Percentiles rank a stretch among this genome's conserved stretches.
Evolutionary conservation across 371 early-diverging fungal species (phyloP).

Genomic region (Fennellomyces sp.): DNA sequence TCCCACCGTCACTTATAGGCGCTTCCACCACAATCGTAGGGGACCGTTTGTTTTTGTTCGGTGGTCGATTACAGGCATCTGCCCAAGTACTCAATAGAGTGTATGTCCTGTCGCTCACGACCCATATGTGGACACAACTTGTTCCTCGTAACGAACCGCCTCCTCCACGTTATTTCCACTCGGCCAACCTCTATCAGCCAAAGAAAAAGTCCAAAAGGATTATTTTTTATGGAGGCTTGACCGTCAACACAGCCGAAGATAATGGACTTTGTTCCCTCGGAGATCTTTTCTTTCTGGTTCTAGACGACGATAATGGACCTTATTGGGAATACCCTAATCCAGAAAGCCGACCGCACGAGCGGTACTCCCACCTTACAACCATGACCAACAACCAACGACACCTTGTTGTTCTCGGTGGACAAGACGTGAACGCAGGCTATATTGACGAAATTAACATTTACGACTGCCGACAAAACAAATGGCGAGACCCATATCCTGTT

Average conservation of each 20-base stretch:
- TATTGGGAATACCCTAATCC: conserved; percentile 55
- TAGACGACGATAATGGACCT: conserved; percentile 12
- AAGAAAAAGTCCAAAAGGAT: conserved; percentile 22
- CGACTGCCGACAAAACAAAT: conserved; percentile 53
- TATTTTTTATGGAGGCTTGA: conserved; percentile 65
- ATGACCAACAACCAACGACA: conserved; percentile 41
- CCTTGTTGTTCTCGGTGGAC: conserved; percentile 73
- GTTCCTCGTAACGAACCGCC: conserved; percentile 33
- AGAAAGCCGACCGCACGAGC: conserved; percentile 45
- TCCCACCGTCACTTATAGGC: conserved; percentile 74
- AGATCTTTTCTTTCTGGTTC: conserved; percentile 62
- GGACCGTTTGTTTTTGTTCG: conserved; percentile 65
- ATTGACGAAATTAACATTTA: conserved; percentile 69
- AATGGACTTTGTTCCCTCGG: conserved; percentile 46
- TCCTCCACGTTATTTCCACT: conserved; percentile 73
- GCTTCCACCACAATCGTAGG: conserved; percentile 61
- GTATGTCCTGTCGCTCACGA: conserved; percentile 57
- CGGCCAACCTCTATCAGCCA: conserved; percentile 52
- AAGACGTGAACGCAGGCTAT: conserved; percentile 66
- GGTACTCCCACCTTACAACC: conserved; percentile 72
- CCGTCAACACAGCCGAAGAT: conserved; percentile 14
- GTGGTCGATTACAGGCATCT: conserved; percentile 61
- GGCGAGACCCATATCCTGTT: conserved; percentile 58
- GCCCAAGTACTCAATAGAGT: conserved; percentile 60
- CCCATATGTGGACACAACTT: conserved; percentile 26